Base-by-base conservation (phyloP, 495 filamentous ascomycete species). In the Penicillium angulare region DNA sequence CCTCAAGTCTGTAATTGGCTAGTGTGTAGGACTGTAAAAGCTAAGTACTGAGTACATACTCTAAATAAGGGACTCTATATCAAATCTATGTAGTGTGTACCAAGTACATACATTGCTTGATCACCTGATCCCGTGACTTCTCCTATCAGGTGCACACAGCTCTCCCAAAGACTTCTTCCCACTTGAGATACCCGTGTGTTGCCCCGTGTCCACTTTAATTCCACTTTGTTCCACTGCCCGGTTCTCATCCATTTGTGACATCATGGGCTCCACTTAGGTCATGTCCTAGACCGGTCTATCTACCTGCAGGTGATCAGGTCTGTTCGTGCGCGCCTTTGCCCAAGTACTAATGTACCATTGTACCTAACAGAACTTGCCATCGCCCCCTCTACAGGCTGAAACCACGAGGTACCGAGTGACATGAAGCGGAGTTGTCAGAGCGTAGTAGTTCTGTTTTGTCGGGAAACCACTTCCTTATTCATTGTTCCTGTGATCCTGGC, bases 251-350 rank as follows among this genome's bases (percentile, higher is more conserved):
- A 27, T 9, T 3, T 32, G 51, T 64, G 63, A 68, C 56, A 57
- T 68, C 65, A 65, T 53, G 17, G 20, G 45, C 35, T 39, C 64
- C 59, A 63, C 53, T 34, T 7, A 15, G 15, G 13, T 46, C 21
- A 58, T 42, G 59, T 53, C 59, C 55, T 61, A 67, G 64, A 67
- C 64, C 64, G 61, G 64, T 67, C 64, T 47, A 67, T 63, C 32
- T 27, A 18, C 10, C 40, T 53, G 51, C 56, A 59, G 51, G 56
- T 59, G 51, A 54, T 52, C 54, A 49, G 43, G 26, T 39, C 41
- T 10, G 24, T 38, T 36, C 40, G 17, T 29, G 3, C 21, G 5
- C 31, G 7, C n/a, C n/a, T n/a, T 24, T 41, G 43, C 12, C 26
- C 7, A 7, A 3, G 8, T 10, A 20, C 43, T 23, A 27, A n/a